A percentile compares a stretch with the other conserved stretches of the same genome.
phyloP scores from a whole-genome alignment of 371 early-diverging fungal genomes.

The Mortierella sp. region DNA sequence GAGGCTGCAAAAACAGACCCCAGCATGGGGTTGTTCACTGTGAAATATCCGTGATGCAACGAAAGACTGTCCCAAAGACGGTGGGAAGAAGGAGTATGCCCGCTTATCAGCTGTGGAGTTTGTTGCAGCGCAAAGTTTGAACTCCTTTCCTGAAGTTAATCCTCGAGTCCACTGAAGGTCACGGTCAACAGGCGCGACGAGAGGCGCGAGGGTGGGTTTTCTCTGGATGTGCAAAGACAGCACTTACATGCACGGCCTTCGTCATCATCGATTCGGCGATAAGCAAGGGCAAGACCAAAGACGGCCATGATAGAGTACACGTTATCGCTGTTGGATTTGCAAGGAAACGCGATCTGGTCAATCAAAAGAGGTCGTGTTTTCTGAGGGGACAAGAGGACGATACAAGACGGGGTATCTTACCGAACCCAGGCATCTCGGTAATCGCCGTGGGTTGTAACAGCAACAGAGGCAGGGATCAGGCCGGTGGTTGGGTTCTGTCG shows the following conservation, averaged over 20 bases:
- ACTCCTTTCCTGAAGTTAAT: conserved; percentile 7
- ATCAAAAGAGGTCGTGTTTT: not conserved
- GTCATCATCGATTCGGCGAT: conserved; percentile 85
- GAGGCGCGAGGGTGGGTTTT: no score
- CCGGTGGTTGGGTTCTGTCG: conserved; percentile 88
- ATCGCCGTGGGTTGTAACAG: conserved; percentile 85
- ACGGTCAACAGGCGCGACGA: no score
- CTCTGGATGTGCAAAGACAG: no score
- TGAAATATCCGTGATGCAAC: no score
- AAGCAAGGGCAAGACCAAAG: conserved; percentile 88
- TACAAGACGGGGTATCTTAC: no score
- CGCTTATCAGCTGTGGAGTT: not conserved
- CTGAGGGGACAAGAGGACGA: no score
- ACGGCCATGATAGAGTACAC: conserved; percentile 93
- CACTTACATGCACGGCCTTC: conserved; percentile 83
- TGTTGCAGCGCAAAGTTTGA: conserved; percentile 14
- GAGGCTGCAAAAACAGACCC: no score
- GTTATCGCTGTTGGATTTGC: conserved; percentile 76
- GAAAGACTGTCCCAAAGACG: no score
- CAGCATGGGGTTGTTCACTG: no score
- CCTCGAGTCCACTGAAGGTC: not conserved
- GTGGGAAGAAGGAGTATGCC: not conserved
- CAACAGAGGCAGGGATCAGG: conserved; percentile 89
- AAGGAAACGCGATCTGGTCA: no score
- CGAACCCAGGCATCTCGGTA: conserved; percentile 94